A percentile compares a stretch with the other conserved stretches of the same genome.
Evolutionary conservation across 345 rosid species (phyloP).

Genomic region (Sonneratia caseolaris): DNA sequence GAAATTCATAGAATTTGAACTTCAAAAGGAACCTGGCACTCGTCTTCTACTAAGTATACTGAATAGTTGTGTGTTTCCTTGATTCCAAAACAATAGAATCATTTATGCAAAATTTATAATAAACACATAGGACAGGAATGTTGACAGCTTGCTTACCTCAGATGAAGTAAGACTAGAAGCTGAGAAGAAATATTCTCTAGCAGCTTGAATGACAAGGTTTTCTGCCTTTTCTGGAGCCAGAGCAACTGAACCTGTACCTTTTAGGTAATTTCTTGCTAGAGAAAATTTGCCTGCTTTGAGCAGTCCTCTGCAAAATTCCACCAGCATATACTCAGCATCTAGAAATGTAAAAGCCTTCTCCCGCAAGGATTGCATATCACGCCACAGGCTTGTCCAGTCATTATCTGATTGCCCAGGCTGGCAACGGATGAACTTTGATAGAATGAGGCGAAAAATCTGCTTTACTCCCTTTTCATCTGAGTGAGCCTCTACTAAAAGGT

Average conservation of each 20-base stretch:
- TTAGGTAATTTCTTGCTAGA: conserved; percentile 86
- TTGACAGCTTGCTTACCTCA: conserved; percentile 43
- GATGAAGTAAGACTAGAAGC: conserved; percentile 84
- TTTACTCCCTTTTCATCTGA: conserved; percentile 79
- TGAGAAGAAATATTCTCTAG: conserved; percentile 87
- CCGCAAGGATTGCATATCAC: conserved; percentile 64
- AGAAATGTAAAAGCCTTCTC: conserved; percentile 91
- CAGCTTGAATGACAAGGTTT: conserved; percentile 84
- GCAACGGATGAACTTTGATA: conserved; percentile 82
- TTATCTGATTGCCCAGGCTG: conserved; percentile 81
- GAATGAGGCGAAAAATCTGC: conserved; percentile 85
- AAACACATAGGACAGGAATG: background rate
- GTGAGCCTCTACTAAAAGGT: conserved; percentile 63
- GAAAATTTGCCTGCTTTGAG: conserved; percentile 97
- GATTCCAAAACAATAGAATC: background rate
- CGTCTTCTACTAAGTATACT: background rate
- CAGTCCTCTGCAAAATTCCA: conserved; percentile 92
- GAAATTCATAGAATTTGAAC: background rate
- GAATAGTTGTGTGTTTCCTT: background rate
- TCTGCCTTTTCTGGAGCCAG: conserved; percentile 84
- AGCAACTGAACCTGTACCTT: conserved; percentile 75
- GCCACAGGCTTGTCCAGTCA: conserved; percentile 99
- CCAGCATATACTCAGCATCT: conserved; percentile 75
- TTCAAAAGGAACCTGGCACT: background rate
- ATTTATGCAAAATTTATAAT: background rate